Conservation (phyloP, 352 stramenopile species). For the Paralagenidium karlingii region DNA sequence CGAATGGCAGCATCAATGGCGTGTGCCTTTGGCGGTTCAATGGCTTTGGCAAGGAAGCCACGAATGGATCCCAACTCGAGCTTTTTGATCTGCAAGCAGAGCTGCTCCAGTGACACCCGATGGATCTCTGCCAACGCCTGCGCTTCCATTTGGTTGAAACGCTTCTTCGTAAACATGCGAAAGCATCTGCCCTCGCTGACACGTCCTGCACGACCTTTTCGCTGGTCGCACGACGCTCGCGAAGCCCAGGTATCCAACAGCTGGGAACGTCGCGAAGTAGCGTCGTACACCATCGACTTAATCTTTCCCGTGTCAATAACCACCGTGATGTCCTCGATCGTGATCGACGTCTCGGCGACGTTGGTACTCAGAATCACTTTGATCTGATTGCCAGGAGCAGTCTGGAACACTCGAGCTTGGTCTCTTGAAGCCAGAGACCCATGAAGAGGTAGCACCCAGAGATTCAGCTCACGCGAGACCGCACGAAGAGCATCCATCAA, state of each 20-base stretch:
- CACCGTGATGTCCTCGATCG: slow-evolving; percentile 79
- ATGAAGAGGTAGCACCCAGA: slow-evolving; percentile 68
- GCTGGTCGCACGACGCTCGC: slow-evolving; percentile 68
- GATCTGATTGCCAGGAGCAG: slow-evolving; percentile 38
- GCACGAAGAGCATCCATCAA: slow-evolving; percentile 22
- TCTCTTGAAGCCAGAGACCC: slow-evolving; percentile 58
- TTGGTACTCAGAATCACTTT: slow-evolving; percentile 85
- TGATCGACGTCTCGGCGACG: slow-evolving; percentile 84
- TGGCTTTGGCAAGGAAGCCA: slow-evolving; percentile 59
- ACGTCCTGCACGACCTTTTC: slow-evolving; percentile 70
- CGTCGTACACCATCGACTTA: slow-evolving; percentile 84
- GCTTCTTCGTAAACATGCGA: slow-evolving; percentile 52
- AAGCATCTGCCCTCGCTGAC: slow-evolving; percentile 70
- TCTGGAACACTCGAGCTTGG: slow-evolving; percentile 61
- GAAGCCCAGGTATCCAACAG: slow-evolving; percentile 76
- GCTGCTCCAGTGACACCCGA: slow-evolving; percentile 70
- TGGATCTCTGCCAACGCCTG: slow-evolving; percentile 84
- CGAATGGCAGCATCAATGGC: slow-evolving; percentile 87
- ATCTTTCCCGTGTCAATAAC: slow-evolving; percentile 81
- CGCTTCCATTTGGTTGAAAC: slow-evolving; percentile 42
- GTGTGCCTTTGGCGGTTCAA: slow-evolving; percentile 87
- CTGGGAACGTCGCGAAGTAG: slow-evolving; percentile 45
- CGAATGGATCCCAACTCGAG: slow-evolving; percentile 63
- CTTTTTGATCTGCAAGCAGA: slow-evolving; percentile 83
- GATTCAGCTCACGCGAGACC: slow-evolving; percentile 8